A percentile compares a stretch with the other conserved stretches of the same genome.
phyloP scores from a whole-genome alignment of 192 early-diverging fungal genomes.

The Linderina pennispora region DNA sequence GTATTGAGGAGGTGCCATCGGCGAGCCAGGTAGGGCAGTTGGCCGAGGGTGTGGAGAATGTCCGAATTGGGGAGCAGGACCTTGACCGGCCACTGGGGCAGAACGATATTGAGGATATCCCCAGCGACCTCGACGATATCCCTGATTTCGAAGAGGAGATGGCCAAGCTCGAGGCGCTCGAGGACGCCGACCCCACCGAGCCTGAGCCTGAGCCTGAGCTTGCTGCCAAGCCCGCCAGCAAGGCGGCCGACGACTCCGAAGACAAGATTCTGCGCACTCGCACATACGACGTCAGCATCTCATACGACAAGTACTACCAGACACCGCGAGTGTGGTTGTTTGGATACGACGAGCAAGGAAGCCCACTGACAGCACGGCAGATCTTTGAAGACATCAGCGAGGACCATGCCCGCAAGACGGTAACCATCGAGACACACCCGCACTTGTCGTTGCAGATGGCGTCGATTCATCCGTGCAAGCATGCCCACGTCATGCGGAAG shows the following conservation, averaged over 20 bases:
- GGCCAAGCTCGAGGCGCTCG: constrained; percentile 61
- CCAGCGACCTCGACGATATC: constrained; percentile 80
- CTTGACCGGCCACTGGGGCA: constrained; percentile 43
- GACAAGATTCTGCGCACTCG: constrained; percentile 83
- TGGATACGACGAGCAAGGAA: constrained; percentile 87
- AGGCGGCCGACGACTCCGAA: constrained; percentile 21
- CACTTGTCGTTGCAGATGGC: constrained; percentile 83
- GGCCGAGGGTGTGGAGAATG: constrained; percentile 60
- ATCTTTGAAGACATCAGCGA: constrained; percentile 98
- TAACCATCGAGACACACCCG: constrained; percentile 95
- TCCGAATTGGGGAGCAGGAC: constrained; percentile 45
- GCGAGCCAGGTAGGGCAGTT: constrained; percentile 50
- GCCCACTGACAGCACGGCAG: constrained; percentile 79
- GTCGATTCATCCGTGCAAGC: constrained; percentile 97
- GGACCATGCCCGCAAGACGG: constrained; percentile 99
- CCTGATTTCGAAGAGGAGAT: constrained; percentile 80
- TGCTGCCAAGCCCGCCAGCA: constrained; percentile 12
- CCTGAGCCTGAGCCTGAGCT: too few relatives aligned
- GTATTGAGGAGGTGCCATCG: constrained; percentile 34
- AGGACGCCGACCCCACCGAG: constrained; percentile 77
- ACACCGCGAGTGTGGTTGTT: constrained; percentile 96
- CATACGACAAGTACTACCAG: constrained; percentile 99
- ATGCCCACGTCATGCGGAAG: constrained; percentile 96
- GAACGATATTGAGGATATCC: constrained; percentile 64
- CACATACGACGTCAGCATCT: constrained; percentile 98